Base-by-base conservation (phyloP, 495 filamentous ascomycete species). In the Aspergillus heteromorphus region DNA sequence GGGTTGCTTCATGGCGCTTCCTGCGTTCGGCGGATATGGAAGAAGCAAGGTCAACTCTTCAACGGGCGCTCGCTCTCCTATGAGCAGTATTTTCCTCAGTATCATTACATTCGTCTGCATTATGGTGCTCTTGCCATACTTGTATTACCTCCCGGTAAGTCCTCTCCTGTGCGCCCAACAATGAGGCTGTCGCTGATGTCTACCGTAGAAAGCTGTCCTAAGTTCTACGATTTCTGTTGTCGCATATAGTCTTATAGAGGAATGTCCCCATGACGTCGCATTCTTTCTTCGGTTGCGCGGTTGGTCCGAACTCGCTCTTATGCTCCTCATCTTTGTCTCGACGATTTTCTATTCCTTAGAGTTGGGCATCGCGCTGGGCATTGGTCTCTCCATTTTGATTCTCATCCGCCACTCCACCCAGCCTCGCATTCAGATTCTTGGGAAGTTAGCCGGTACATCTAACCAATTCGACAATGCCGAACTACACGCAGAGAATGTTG, bases 151-250 rank as follows among this genome's bases (percentile, higher is more conserved):
- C 43, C 93, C 93, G 21, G 91, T 92, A 69, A 62, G 88, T 78
- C 6, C 36, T 18, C 40, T 23, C 36, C 40, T 50, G 41, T 23
- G n/a, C 7, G 20, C 14, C 14, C 10, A 31, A 8, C 19, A 36
- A 21, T 49, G 42, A 20, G 25, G 36, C 18, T 21, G 19, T 57
- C 53, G 31, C 11, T 47, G 21, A 47, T 6, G 1, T 21, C 21
- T 57, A 2, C n/a, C 30, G 3, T 56, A 95, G 87, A 97, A 95
- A 91, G 88, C 88, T 2, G 89, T 97, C 7, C 79, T 99, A 27
- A 93, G 84, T 48, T 82, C 95, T 21, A 91, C 97, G 82, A 97
- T 99, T 59, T 91, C 88, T 36, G 92, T 95, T 1, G 95, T 99
- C 20, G 93, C 92, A 45, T 95, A 87, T 75, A 91, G 89, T 14